phyloP scores from a whole-genome alignment of 2,329 filamentous ascomycete genomes.

The Pseudocercospora eumusae region DNA sequence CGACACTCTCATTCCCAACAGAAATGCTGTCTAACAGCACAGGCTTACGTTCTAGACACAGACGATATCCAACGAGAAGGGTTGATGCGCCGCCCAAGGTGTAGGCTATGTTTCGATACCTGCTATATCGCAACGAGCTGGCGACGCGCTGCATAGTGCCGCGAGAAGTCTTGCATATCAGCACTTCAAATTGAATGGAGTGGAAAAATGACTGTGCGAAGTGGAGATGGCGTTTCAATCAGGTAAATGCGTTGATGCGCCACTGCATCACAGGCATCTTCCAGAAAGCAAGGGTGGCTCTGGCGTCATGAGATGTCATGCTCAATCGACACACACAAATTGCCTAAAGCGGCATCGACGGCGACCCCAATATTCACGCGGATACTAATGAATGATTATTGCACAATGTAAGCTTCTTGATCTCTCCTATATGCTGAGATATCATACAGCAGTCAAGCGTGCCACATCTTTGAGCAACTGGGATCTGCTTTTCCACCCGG shows the following conservation, averaged over 20 bases:
- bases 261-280: neutral
- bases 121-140: constrained; percentile 12
- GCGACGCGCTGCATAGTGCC: constrained; percentile 27
- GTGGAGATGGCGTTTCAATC: neutral
- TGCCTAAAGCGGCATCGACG: constrained; percentile 5
- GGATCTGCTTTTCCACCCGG: neutral
- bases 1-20: neutral
- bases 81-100: constrained; percentile 23
- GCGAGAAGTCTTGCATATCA: constrained; percentile 18
- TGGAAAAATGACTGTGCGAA: neutral
- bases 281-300: constrained; percentile 1
- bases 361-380: neutral
- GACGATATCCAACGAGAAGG: constrained; percentile 21
- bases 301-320: constrained; percentile 3
- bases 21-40: constrained; percentile 25
- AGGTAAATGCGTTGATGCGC: constrained; percentile 4
- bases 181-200: neutral
- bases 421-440: neutral
- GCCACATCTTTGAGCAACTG: neutral
- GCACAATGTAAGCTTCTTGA: neutral
- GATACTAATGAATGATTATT: neutral
- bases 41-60: constrained; percentile 21
- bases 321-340: neutral
- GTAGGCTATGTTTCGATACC: constrained; percentile 18
- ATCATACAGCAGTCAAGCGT: neutral